Conservation (phyloP, 2,329 filamentous ascomycete species). For the Coniochaeta hoffmannii region DNA sequence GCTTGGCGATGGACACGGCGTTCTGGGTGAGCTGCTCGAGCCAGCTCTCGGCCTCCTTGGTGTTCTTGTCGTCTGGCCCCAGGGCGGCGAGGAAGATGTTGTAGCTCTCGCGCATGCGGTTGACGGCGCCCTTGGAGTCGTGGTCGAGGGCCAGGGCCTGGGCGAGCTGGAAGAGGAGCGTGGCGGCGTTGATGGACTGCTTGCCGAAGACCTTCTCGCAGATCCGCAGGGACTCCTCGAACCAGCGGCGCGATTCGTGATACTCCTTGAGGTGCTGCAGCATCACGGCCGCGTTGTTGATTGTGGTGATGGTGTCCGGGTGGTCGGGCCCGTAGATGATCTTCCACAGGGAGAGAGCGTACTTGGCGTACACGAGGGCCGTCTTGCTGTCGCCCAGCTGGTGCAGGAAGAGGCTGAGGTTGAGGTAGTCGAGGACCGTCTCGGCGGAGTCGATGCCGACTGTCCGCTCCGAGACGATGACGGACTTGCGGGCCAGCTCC, state of each 20-base stretch:
- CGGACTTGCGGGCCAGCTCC: constrained; percentile 91
- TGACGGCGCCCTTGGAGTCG: constrained; percentile 85
- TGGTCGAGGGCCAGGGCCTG: constrained; percentile 94
- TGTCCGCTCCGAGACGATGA: constrained; percentile 91
- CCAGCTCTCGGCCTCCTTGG: constrained; percentile 96
- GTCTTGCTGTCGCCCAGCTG: constrained; percentile 82
- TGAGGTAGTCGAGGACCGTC: constrained; percentile 91
- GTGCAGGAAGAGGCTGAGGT: constrained; percentile 90
- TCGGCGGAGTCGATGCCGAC: constrained; percentile 90
- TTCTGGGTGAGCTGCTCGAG: constrained; percentile 93
- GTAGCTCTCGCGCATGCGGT: constrained; percentile 92
- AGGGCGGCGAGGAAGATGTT: constrained; percentile 88
- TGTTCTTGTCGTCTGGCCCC: constrained; percentile 89
- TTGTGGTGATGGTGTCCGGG: constrained; percentile 94
- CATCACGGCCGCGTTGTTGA: constrained; percentile 99
- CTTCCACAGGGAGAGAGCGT: constrained; percentile 94
- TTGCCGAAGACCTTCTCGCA: constrained; percentile 87
- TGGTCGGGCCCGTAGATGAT: constrained; percentile 90
- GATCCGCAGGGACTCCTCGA: constrained; percentile 82
- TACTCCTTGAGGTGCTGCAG: constrained; percentile 92
- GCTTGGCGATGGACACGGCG: constrained; percentile 88
- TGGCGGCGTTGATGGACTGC: constrained; percentile 86
- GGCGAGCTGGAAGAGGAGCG: constrained; percentile 91
- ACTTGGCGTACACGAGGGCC: constrained; percentile 82
- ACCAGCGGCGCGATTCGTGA: constrained; percentile 92